A percentile compares a stretch with the other conserved stretches of the same genome.
phyloP scores from a whole-genome alignment of 192 early-diverging fungal genomes.

The Coemansia sp. region DNA sequence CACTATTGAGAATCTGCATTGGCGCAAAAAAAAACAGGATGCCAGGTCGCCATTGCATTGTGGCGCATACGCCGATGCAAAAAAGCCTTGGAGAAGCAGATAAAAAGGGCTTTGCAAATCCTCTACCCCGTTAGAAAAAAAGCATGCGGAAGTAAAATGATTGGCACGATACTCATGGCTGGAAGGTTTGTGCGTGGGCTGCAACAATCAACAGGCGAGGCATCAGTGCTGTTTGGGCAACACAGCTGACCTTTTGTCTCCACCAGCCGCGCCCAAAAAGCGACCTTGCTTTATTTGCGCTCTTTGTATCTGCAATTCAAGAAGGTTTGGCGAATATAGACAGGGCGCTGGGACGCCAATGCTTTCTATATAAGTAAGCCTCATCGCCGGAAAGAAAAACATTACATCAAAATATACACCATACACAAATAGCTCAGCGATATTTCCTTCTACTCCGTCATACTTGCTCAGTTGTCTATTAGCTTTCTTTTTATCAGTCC shows the following conservation, averaged over 20 bases:
- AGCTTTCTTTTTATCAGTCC: background rate
- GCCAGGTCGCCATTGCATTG: conserved; percentile 7
- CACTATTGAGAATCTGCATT: background rate
- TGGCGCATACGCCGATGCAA: conserved; percentile 21
- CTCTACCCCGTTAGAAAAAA: conserved; percentile 2
- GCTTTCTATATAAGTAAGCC: background rate
- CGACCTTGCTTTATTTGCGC: background rate
- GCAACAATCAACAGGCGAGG: background rate
- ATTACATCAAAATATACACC: background rate
- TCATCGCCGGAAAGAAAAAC: background rate
- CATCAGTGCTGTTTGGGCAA: background rate
- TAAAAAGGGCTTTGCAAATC: conserved; percentile 15
- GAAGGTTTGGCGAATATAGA: too few species aligned
- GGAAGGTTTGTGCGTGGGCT: conserved; percentile 7
- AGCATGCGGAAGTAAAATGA: conserved; percentile 12
- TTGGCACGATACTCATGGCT: conserved; percentile 1
- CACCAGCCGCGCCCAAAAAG: background rate
- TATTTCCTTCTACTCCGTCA: background rate
- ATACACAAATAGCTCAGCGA: background rate
- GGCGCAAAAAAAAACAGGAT: background rate
- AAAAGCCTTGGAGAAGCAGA: conserved; percentile 8
- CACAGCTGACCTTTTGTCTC: background rate
- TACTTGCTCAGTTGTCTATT: background rate
- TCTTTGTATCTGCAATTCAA: background rate
- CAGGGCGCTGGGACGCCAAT: too few species aligned